These are phyloP conservation scores for Globisporangium barbulae DNA, from an alignment of 352 stramenopile species.

Conservation along the genomic window DNA sequence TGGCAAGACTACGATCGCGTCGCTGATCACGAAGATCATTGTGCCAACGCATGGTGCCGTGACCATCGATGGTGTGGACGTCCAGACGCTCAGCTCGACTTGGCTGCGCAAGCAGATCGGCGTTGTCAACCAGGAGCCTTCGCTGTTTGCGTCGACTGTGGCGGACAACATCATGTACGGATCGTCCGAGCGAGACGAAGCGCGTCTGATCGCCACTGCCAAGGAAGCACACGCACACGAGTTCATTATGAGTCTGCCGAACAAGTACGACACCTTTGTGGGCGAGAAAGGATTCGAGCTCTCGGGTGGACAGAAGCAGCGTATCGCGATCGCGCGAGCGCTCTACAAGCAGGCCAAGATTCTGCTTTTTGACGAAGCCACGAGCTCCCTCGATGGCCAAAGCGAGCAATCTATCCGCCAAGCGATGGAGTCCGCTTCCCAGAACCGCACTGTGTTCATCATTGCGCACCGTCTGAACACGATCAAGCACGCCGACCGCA, in stretches of 20 bases:
- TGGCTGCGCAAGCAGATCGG: conserved; percentile 84
- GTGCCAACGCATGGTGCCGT: conserved; percentile 52
- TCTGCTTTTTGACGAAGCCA: conserved; percentile 83
- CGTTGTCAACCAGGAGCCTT: conserved; percentile 85
- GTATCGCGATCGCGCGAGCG: conserved; percentile 81
- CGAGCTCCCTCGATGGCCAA: conserved; percentile 75
- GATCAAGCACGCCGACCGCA: conserved; percentile 80
- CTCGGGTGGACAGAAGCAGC: conserved; percentile 96
- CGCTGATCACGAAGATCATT: conserved; percentile 79
- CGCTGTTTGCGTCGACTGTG: conserved; percentile 78
- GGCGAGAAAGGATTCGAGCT: conserved; percentile 97
- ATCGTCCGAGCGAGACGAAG: conserved; percentile 42
- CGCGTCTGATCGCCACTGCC: conserved; percentile 51
- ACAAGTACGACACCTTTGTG: conserved; percentile 96
- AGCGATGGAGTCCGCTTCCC: conserved; percentile 51
- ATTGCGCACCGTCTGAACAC: conserved; percentile 86
- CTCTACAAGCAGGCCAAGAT: conserved; percentile 82
- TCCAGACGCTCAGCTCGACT: conserved; percentile 55
- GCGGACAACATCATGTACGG: conserved; percentile 88
- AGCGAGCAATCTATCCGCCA: conserved; percentile 81
- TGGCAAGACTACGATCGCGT: conserved; percentile 83
- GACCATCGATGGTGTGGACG: conserved; percentile 70
- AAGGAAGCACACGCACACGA: conserved; percentile 77
- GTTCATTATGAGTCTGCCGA: conserved; percentile 79
- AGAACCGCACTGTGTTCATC: conserved; percentile 79